These are phyloP conservation scores for Eutrema yunnanense DNA, from an alignment of 345 rosid genomes.

Conservation along the genomic window DNA sequence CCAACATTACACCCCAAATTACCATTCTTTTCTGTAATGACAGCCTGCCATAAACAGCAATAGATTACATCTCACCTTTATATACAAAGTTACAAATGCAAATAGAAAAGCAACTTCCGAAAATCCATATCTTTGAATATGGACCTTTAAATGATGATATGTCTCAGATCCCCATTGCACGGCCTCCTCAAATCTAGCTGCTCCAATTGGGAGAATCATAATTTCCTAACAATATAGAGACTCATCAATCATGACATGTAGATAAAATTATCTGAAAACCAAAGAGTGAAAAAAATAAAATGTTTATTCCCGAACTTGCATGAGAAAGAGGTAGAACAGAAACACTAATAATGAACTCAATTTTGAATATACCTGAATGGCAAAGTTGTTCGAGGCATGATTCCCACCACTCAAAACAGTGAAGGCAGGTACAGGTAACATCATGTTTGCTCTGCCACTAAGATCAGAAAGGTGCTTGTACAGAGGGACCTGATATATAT, in stretches of 20 bases:
- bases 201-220: slow-evolving; percentile 89
- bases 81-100: neutral
- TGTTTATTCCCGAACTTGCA: neutral
- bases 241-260: neutral
- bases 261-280: neutral
- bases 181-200: slow-evolving; percentile 89
- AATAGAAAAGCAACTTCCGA: slow-evolving; percentile 1
- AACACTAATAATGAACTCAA: neutral
- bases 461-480: slow-evolving; percentile 90
- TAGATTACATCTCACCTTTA: slow-evolving; percentile 18
- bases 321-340: neutral
- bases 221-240: slow-evolving; percentile 56
- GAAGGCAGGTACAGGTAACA: slow-evolving; percentile 91
- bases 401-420: slow-evolving; percentile 91
- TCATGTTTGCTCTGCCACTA: slow-evolving; percentile 56
- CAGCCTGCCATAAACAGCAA: slow-evolving; percentile 55
- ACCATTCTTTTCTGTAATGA: slow-evolving; percentile 77
- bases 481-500: slow-evolving; percentile 62
- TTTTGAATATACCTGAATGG: slow-evolving; percentile 58
- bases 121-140: slow-evolving; percentile 14
- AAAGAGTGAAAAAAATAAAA: neutral
- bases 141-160: slow-evolving; percentile 93
- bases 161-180: slow-evolving; percentile 95
- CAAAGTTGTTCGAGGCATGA: slow-evolving; percentile 76
- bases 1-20: slow-evolving; percentile 75